A percentile compares a stretch with the other conserved stretches of the same genome.
Conservation (phyloP, 2,329 filamentous ascomycete genomes). For the Calonectria montana region DNA sequence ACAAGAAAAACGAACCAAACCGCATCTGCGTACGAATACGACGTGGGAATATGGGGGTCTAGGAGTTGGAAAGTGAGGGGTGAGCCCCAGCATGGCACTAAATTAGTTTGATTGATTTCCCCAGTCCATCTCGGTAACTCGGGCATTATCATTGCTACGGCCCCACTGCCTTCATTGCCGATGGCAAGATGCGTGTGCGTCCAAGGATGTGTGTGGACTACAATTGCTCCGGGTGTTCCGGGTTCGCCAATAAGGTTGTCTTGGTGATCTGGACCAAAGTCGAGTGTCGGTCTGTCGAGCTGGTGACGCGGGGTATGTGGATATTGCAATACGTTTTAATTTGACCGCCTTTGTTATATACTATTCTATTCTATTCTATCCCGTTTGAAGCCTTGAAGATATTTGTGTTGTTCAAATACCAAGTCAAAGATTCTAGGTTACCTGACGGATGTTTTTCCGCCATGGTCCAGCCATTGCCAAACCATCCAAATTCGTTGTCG, state of each 20-base stretch:
- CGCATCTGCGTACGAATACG: neutral
- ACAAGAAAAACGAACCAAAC: neutral
- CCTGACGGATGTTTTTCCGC: neutral
- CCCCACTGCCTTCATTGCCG: neutral
- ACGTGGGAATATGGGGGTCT: neutral
- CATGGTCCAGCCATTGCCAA: conserved; percentile 12
- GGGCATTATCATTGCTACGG: neutral
- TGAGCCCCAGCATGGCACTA: neutral
- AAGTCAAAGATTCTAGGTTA: conserved; percentile 17
- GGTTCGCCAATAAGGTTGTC: neutral
- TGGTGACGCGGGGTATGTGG: no score
- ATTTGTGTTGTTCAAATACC: conserved; percentile 18
- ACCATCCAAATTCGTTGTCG: conserved; percentile 21
- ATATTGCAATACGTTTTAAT: no score
- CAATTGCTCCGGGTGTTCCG: neutral
- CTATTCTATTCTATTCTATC: neutral
- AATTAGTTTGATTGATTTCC: neutral
- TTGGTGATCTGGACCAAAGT: neutral
- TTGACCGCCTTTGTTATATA: neutral
- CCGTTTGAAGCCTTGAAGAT: neutral
- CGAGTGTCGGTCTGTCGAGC: neutral
- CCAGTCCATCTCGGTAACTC: neutral
- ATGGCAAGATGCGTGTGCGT: neutral
- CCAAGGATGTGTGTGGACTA: neutral
- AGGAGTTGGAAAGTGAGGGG: neutral